Conservation (phyloP, 345 rosid genomes). For the Lepidium sativum region DNA sequence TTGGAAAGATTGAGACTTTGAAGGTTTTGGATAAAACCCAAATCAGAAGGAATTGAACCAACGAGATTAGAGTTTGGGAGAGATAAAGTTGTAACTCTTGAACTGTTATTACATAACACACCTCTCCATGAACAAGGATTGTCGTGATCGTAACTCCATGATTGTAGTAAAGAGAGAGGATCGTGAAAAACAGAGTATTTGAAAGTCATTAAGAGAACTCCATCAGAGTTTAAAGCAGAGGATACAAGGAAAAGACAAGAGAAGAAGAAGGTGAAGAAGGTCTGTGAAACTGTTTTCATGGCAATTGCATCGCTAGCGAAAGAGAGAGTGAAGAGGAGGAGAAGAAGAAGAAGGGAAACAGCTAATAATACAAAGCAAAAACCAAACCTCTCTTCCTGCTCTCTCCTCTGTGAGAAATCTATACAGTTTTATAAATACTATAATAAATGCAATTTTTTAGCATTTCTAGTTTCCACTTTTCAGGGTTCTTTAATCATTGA, state of each 20-base stretch:
- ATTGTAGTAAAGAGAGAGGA: slow-evolving; percentile 49
- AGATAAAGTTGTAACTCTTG: slow-evolving; percentile 50
- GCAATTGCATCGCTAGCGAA: slow-evolving; percentile 32
- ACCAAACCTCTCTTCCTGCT: slow-evolving; percentile 21
- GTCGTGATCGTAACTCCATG: slow-evolving; percentile 53
- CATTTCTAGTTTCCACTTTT: slow-evolving; percentile 14
- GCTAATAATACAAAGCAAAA: slow-evolving; percentile 22
- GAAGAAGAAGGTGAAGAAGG: slow-evolving; percentile 21
- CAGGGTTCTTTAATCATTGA: slow-evolving; percentile 18
- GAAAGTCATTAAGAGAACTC: slow-evolving; percentile 65
- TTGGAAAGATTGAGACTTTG: slow-evolving; percentile 63
- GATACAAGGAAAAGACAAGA: slow-evolving; percentile 24
- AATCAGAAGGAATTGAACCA: slow-evolving; percentile 71
- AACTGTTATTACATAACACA: slow-evolving; percentile 39
- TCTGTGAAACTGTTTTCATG: slow-evolving; percentile 19
- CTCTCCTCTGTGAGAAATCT: slow-evolving; percentile 21
- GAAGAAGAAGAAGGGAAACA: slow-evolving; percentile 29
- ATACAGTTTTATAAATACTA: slow-evolving; percentile 16
- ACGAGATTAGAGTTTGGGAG: slow-evolving; percentile 59
- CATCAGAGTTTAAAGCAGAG: slow-evolving; percentile 47
- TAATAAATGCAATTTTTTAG: slow-evolving; percentile 9
- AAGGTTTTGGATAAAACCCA: slow-evolving; percentile 50
- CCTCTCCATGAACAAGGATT: slow-evolving; percentile 88
- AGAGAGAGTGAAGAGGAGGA: slow-evolving; percentile 9
- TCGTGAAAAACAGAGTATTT: slow-evolving; percentile 57